A percentile compares a stretch with the other conserved stretches of the same genome.
These are phyloP conservation scores for Austroboletus festivus DNA, from an alignment of 768 basidiomycete species.

Conservation along the genomic window DNA sequence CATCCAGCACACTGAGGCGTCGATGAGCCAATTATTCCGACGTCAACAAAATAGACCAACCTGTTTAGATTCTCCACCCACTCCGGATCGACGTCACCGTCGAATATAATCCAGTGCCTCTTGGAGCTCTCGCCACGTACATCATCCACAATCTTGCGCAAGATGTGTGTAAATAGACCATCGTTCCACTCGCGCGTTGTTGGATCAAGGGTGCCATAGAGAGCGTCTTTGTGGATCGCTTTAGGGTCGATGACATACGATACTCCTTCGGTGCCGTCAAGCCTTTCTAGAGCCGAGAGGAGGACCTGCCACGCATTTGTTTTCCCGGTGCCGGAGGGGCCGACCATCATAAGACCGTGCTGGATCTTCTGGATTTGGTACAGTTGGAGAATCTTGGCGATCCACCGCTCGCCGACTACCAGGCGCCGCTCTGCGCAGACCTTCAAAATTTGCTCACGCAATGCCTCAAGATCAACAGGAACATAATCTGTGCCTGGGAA, in stretches of 20 bases:
- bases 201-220: slow-evolving; percentile 94
- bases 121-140: slow-evolving; percentile 96
- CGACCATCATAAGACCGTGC: slow-evolving; percentile 99
- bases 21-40: slow-evolving; percentile 2
- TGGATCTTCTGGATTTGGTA: slow-evolving; percentile 99
- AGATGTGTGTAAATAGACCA: slow-evolving; percentile 94
- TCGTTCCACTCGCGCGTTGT: slow-evolving; percentile 99
- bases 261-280: slow-evolving; percentile 91
- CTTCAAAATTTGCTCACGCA: slow-evolving; percentile 80
- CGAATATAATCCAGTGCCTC: slow-evolving; percentile 99
- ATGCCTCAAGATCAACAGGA: slow-evolving; percentile 82
- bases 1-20: slow-evolving; percentile 84
- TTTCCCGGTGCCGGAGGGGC: slow-evolving; percentile 95
- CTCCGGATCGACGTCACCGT: slow-evolving; percentile 99
- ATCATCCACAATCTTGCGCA: slow-evolving; percentile 97
- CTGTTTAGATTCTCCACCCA: slow-evolving; percentile 99
- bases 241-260: slow-evolving; percentile 98
- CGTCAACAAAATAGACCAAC: slow-evolving; percentile 39
- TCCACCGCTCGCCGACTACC: slow-evolving; percentile 86
- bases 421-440: slow-evolving; percentile 86
- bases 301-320: slow-evolving; percentile 96
- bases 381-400: slow-evolving; percentile 92
- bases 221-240: slow-evolving; percentile 96
- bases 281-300: slow-evolving; percentile 81
- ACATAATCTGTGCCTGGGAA: slow-evolving; percentile 94